Percentiles rank a stretch among this genome's conserved stretches.
Evolutionary conservation across 164 flowering plant species (phyloP).

Genomic region (Stephania japonica): DNA sequence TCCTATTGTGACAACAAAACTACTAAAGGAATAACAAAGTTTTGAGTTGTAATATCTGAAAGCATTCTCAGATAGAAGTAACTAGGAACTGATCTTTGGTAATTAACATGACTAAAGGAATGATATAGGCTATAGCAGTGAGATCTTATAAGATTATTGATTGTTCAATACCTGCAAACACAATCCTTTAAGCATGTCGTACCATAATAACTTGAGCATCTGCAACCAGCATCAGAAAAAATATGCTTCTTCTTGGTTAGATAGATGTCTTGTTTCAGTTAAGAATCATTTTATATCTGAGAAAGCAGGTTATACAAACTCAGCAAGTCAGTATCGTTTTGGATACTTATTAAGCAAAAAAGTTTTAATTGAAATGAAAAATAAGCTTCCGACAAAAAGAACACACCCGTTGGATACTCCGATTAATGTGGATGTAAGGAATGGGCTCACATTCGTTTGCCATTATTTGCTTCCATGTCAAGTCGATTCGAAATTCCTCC

Average conservation of each 20-base stretch:
- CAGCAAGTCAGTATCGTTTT: background rate
- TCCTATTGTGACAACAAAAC: background rate
- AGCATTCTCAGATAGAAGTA: background rate
- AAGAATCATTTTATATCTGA: slow-evolving; percentile 22
- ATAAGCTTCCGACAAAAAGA: background rate
- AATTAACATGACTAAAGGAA: background rate
- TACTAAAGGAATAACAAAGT: background rate
- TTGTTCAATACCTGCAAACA: slow-evolving; percentile 67
- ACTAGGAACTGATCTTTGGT: background rate
- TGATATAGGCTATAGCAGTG: background rate
- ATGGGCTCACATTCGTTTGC: slow-evolving; percentile 54
- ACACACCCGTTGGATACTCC: slow-evolving; percentile 68
- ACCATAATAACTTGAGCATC: slow-evolving; percentile 64
- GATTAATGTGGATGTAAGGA: slow-evolving; percentile 71
- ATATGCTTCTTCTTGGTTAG: slow-evolving; percentile 83
- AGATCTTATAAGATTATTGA: background rate
- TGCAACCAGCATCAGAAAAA: slow-evolving; percentile 43
- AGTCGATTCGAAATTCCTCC: slow-evolving; percentile 68
- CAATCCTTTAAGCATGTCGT: slow-evolving; percentile 62
- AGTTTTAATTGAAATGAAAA: background rate
- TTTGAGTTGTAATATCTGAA: background rate
- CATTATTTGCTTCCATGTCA: slow-evolving; percentile 39
- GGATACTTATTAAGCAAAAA: background rate
- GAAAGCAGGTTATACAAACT: background rate
- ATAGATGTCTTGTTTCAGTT: slow-evolving; percentile 56